Evolutionary conservation across 176 grass and related monocot genomes (phyloP).

Genomic region (Pontederia paniculata): DNA sequence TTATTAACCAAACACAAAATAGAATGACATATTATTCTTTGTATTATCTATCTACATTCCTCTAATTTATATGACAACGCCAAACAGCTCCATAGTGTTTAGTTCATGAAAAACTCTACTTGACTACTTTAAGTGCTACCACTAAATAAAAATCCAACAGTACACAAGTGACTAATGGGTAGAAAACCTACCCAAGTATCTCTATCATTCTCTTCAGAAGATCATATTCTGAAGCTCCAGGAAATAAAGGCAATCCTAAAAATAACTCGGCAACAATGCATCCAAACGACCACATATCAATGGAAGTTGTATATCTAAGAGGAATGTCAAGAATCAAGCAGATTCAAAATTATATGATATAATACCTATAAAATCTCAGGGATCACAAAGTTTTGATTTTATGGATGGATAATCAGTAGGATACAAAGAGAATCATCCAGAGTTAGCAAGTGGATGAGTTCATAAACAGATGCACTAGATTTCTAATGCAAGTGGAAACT

Average conservation of each 20-base stretch:
- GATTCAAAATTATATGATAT: neutral
- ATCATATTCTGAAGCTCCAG: conserved; percentile 81
- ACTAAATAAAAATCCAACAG: neutral
- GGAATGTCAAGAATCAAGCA: conserved; percentile 38
- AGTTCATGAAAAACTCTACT: too few species aligned
- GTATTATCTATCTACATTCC: too few species aligned
- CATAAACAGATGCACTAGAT: too few species aligned
- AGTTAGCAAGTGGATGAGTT: too few species aligned
- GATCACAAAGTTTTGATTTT: neutral
- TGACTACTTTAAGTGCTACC: too few species aligned
- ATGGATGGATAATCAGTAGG: neutral
- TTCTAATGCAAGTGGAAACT: too few species aligned
- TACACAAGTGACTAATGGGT: neutral
- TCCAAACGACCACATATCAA: conserved; percentile 95
- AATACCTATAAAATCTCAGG: neutral
- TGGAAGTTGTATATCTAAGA: conserved; percentile 81
- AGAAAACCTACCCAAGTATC: conserved; percentile 49
- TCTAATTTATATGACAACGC: too few species aligned
- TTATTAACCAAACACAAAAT: too few species aligned
- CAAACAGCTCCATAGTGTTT: too few species aligned
- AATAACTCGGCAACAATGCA: conserved; percentile 82
- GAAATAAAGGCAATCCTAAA: conserved; percentile 89
- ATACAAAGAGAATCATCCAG: neutral
- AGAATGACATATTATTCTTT: too few species aligned
- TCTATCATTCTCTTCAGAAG: conserved; percentile 81